phyloP scores from a whole-genome alignment of 78 protist genomes.

The Bigelowiella natans region DNA sequence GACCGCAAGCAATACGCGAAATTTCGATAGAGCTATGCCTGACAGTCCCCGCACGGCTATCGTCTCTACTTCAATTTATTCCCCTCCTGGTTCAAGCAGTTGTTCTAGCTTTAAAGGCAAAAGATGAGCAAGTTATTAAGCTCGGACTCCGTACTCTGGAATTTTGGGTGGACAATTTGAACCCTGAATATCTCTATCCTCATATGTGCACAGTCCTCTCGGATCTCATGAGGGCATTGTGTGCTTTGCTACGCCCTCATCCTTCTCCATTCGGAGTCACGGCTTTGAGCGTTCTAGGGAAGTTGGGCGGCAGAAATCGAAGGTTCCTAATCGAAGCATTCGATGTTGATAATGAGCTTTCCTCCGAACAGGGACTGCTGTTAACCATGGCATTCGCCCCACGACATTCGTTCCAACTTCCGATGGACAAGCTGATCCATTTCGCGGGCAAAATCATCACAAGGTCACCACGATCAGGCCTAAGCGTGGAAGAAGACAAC shows the following conservation, averaged over 20 bases:
- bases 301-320: constrained; percentile 84
- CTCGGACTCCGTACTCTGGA: constrained; percentile 67
- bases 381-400: not conserved
- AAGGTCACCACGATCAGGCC: not conserved
- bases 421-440: not conserved
- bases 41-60: constrained; percentile 68
- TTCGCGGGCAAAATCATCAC: not conserved
- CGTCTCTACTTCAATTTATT: constrained; percentile 57
- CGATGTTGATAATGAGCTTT: not conserved
- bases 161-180: constrained; percentile 58
- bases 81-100: constrained; percentile 60
- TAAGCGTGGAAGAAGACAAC: not conserved
- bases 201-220: constrained; percentile 20
- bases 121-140: not conserved
- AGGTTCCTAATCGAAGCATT: constrained; percentile 19
- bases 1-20: constrained; percentile 19
- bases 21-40: constrained; percentile 73
- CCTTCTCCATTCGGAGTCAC: constrained; percentile 50
- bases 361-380: not conserved
- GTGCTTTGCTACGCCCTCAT: constrained; percentile 47
- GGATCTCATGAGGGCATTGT: constrained; percentile 35
- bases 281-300: constrained; percentile 77
- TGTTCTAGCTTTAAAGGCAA: constrained; percentile 51
- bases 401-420: not conserved
- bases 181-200: constrained; percentile 64